Conservation (phyloP, 2,329 filamentous ascomycete species). For the Didymella pinodella region DNA sequence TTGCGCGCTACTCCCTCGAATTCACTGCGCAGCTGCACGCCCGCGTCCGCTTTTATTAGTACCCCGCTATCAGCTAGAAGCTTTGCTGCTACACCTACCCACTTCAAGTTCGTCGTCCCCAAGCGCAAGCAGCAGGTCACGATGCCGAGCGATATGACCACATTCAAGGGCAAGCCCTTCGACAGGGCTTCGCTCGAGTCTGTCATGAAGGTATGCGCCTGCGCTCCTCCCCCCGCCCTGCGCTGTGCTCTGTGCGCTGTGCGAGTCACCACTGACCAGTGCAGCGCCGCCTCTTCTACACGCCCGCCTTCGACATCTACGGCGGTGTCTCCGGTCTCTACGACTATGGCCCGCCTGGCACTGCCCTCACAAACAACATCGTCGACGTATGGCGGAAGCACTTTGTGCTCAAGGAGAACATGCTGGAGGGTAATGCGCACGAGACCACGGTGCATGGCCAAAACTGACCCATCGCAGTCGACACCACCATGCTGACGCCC, state of each 20-base stretch:
- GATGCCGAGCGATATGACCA: conserved; percentile 54
- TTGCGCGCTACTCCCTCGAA: conserved; percentile 47
- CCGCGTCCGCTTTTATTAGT: conserved; percentile 40
- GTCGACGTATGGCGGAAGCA: conserved; percentile 91
- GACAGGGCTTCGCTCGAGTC: conserved; percentile 83
- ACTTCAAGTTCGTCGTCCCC: conserved; percentile 39
- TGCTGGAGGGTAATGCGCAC: conserved; percentile 69
- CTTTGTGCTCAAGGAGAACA: conserved; percentile 91
- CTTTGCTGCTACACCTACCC: conserved; percentile 46
- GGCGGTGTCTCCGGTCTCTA: conserved; percentile 87
- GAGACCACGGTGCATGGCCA: conserved; percentile 13
- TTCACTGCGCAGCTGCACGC: conserved; percentile 35
- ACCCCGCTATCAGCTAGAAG: conserved; percentile 39
- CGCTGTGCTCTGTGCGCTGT: conserved; percentile 17
- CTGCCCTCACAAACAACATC: conserved; percentile 85
- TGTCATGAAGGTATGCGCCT: conserved; percentile 79
- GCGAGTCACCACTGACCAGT: conserved; percentile 38
- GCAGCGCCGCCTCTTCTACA: conserved; percentile 74
- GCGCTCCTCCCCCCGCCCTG: conserved; percentile 5
- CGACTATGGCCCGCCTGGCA: conserved; percentile 91
- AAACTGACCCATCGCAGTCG: conserved; percentile 60
- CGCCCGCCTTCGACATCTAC: conserved; percentile 94
- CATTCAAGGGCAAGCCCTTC: conserved; percentile 82
- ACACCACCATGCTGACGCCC: conserved; percentile 93
- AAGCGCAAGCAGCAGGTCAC: conserved; percentile 40